Conservation (phyloP, 345 rosid species). For the Hypericum perforatum region DNA sequence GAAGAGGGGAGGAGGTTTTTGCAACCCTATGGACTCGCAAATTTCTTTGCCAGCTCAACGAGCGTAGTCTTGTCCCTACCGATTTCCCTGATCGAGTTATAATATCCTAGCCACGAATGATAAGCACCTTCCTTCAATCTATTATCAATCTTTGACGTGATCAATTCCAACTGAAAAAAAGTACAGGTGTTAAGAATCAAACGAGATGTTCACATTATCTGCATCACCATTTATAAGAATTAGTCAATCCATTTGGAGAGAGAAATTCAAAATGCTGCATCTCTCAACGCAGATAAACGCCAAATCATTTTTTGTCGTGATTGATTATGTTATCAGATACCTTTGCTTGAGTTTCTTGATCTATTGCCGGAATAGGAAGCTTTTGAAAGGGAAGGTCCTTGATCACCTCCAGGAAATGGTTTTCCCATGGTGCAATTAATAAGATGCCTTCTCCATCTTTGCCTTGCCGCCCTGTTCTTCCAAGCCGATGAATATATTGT, state of each 20-base stretch:
- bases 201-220: too few species aligned
- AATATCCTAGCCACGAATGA: conserved; percentile 95
- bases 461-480: conserved; percentile 86
- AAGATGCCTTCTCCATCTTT: conserved; percentile 80
- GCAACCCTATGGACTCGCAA: conserved; percentile 71
- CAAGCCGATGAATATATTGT: conserved; percentile 81
- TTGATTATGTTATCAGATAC: conserved; percentile 16
- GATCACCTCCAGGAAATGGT: conserved; percentile 61
- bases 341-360: conserved; percentile 47
- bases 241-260: too few species aligned
- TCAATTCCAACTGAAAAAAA: conserved; percentile 47
- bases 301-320: too few species aligned
- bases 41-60: conserved; percentile 67
- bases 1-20: conserved; percentile 62
- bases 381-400: conserved; percentile 72
- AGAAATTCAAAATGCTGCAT: too few species aligned
- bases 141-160: conserved; percentile 59
- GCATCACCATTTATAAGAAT: not conserved
- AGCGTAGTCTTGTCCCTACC: conserved; percentile 84
- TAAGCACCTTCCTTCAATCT: conserved; percentile 89
- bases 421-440: conserved; percentile 92
- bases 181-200: conserved; percentile 10
- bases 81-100: conserved; percentile 72
- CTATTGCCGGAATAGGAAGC: conserved; percentile 43
- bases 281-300: too few species aligned